Conservation (phyloP, 2,329 filamentous ascomycete species). For the Rhynchosporium agropyri region DNA sequence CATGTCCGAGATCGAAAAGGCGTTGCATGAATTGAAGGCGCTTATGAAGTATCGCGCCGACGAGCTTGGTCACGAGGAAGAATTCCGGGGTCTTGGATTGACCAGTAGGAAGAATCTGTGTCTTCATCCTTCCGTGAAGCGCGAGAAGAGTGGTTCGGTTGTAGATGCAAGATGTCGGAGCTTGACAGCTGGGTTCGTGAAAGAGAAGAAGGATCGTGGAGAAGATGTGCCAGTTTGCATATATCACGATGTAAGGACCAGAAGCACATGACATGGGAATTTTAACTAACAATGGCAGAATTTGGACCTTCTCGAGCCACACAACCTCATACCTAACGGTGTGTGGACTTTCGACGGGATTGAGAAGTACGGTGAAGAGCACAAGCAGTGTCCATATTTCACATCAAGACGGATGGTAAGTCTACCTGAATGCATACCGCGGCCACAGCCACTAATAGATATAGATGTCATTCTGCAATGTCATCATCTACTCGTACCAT, state of each 20-base stretch:
- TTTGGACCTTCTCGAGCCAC: constrained; percentile 88
- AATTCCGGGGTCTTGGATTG: constrained; percentile 87
- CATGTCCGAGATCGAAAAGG: constrained; percentile 99
- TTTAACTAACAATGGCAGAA: constrained; percentile 58
- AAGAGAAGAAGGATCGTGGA: constrained; percentile 93
- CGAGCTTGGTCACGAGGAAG: constrained; percentile 86
- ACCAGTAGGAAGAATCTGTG: constrained; percentile 98
- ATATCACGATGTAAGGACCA: constrained; percentile 77
- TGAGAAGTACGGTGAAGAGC: constrained; percentile 85
- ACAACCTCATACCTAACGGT: constrained; percentile 91
- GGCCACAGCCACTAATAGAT: constrained; percentile 22
- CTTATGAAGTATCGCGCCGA: constrained; percentile 94
- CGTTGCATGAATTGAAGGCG: constrained; percentile 84
- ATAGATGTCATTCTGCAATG: constrained; percentile 97
- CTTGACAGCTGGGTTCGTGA: constrained; percentile 93
- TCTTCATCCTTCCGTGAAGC: constrained; percentile 91
- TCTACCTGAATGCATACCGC: neutral
- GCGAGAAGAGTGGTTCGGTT: constrained; percentile 91
- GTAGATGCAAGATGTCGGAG: constrained; percentile 97
- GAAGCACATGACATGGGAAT: neutral
- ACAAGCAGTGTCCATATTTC: constrained; percentile 98
- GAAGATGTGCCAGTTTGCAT: constrained; percentile 94
- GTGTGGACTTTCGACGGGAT: constrained; percentile 95
- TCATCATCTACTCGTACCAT: constrained; percentile 99
- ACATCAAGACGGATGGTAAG: constrained; percentile 88